A percentile compares a stretch with the other conserved stretches of the same genome.
Conservation (phyloP, 164 flowering plant genomes). For the Stephania cephalantha region DNA sequence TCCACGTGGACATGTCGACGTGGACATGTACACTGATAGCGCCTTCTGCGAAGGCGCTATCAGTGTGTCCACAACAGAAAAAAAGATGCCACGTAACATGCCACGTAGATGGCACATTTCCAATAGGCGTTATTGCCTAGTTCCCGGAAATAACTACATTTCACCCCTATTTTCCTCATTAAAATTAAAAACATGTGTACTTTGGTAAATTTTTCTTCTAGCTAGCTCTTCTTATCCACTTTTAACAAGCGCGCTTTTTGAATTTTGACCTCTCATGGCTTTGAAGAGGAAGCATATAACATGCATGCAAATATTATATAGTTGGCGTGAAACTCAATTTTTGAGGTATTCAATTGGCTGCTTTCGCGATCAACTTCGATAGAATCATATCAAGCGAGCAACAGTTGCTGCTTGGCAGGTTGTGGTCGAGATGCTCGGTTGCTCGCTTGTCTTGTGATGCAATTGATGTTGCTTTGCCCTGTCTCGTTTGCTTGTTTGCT, state of each 20-base stretch:
- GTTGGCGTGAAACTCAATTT: neutral
- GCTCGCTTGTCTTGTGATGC: slow-evolving; percentile 8
- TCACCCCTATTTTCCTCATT: no score
- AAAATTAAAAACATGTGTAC: no score
- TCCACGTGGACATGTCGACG: no score
- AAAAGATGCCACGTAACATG: no score
- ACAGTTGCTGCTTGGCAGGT: neutral
- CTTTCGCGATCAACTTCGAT: neutral
- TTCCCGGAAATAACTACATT: no score
- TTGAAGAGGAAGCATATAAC: neutral
- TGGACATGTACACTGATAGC: no score
- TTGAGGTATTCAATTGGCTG: neutral
- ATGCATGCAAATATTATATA: neutral
- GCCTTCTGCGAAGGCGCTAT: no score
- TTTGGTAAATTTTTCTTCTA: no score
- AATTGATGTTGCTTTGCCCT: slow-evolving; percentile 10
- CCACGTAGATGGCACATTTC: no score
- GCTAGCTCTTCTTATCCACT: neutral
- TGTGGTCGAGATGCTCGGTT: neutral
- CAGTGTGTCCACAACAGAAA: no score
- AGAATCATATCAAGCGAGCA: neutral
- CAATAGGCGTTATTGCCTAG: no score
- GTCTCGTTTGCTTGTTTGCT: slow-evolving; percentile 7
- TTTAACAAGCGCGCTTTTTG: neutral
- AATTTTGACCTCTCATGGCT: neutral